Percentiles rank a stretch among this genome's conserved stretches.
phyloP scores from a whole-genome alignment of 257 asterid species.

The Gentiana macrophylla region DNA sequence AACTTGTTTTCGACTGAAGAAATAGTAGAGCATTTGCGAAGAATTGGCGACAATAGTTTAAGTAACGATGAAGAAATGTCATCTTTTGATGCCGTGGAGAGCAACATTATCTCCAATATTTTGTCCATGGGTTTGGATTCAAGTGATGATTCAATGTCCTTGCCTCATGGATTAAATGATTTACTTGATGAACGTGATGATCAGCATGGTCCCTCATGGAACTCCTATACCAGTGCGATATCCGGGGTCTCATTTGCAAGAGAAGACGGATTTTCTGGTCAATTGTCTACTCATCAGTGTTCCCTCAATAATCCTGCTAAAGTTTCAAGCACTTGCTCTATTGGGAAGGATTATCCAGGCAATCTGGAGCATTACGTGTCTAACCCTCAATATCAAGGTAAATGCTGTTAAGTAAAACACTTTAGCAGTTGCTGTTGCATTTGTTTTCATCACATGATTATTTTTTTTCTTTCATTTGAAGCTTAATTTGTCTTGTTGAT shows the following conservation, averaged over 20 bases:
- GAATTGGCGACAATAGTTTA: constrained; percentile 50
- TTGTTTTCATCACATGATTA: not conserved
- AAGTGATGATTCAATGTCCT: constrained; percentile 39
- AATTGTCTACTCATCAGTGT: constrained; percentile 30
- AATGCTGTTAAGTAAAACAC: not conserved
- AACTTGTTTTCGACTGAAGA: constrained; percentile 90
- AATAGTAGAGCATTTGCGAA: constrained; percentile 84
- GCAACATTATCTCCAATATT: constrained; percentile 65
- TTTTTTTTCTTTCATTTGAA: not conserved
- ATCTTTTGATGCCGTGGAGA: constrained; percentile 53
- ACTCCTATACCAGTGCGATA: constrained; percentile 49
- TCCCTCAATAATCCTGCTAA: constrained; percentile 17
- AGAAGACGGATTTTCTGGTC: constrained; percentile 45
- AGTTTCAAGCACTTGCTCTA: constrained; percentile 19
- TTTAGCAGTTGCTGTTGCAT: not conserved
- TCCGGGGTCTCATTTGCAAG: constrained; percentile 44
- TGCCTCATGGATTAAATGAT: constrained; percentile 42
- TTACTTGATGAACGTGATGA: constrained; percentile 43
- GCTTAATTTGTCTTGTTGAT: not conserved
- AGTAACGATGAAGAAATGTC: constrained; percentile 48
- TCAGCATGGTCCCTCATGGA: constrained; percentile 62
- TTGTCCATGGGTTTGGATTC: constrained; percentile 72
- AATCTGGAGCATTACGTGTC: constrained; percentile 47
- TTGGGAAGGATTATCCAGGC: constrained; percentile 39
- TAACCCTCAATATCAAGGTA: constrained; percentile 70